Percentiles rank a stretch among this genome's conserved stretches.
Conservation (phyloP, 208 protist species). For the Eutreptiella sp. region DNA sequence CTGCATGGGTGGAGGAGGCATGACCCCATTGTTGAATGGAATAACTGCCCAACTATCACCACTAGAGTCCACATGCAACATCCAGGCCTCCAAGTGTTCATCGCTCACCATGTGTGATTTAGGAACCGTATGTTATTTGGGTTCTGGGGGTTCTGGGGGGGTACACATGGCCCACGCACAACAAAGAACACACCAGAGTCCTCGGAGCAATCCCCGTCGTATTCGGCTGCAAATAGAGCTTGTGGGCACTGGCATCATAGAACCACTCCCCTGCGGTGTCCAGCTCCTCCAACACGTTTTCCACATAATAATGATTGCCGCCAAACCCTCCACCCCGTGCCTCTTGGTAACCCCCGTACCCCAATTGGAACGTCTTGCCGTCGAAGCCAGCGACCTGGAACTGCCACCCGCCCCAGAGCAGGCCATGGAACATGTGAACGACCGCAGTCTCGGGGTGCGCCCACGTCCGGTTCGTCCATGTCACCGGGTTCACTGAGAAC, state of each 20-base stretch:
- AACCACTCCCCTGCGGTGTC: slow-evolving; percentile 29
- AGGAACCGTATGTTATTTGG: no score
- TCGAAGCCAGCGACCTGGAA: slow-evolving; percentile 27
- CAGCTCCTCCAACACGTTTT: slow-evolving; percentile 36
- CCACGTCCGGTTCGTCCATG: no score
- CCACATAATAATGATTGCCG: slow-evolving; percentile 31
- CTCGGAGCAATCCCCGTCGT: background rate
- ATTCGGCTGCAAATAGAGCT: slow-evolving; percentile 27
- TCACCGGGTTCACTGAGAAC: no score
- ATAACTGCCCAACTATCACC: no score
- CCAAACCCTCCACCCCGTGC: slow-evolving; percentile 27
- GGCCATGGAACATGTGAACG: slow-evolving; percentile 20
- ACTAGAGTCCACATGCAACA: no score
- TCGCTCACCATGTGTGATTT: no score
- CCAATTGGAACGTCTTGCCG: slow-evolving; percentile 3
- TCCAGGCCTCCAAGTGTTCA: no score
- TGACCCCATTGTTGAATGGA: no score
- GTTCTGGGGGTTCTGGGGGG: no score
- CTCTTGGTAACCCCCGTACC: slow-evolving; percentile 37
- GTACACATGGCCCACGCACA: no score
- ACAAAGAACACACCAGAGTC: background rate
- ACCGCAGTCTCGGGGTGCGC: no score
- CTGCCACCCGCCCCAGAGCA: slow-evolving; percentile 32
- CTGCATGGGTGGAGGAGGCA: no score
- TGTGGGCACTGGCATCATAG: slow-evolving; percentile 12